A percentile compares a stretch with the other conserved stretches of the same genome.
phyloP scores from a whole-genome alignment of 345 rosid species.

The Pistacia atlantica region DNA sequence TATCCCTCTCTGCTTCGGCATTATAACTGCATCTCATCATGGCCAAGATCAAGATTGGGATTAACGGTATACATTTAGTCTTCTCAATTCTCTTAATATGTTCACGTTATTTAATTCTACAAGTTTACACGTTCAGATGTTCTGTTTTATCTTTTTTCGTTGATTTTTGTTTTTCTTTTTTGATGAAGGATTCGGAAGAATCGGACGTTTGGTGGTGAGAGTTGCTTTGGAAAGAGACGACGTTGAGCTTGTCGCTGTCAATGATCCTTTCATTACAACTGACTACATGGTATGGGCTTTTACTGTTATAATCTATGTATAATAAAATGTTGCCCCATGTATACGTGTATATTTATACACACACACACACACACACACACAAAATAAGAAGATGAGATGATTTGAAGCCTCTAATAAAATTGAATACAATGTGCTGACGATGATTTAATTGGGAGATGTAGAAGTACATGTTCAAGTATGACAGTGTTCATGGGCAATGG shows the following conservation, averaged over 20 bases:
- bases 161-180: not conserved
- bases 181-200: slow-evolving; percentile 71
- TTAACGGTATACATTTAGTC: slow-evolving; percentile 39
- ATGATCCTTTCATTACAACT: slow-evolving; percentile 76
- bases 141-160: not conserved
- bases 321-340: no score
- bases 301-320: not conserved
- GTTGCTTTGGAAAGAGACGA: slow-evolving; percentile 72
- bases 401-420: not conserved
- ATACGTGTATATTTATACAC: no score
- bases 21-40: slow-evolving; percentile 29
- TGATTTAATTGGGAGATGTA: slow-evolving; percentile 5
- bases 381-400: not conserved
- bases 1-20: not conserved
- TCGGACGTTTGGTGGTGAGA: slow-evolving; percentile 71
- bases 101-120: no score
- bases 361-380: not conserved
- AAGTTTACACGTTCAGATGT: no score
- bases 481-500: slow-evolving; percentile 79
- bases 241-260: slow-evolving; percentile 72
- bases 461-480: slow-evolving; percentile 87
- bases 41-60: slow-evolving; percentile 71
- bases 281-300: slow-evolving; percentile 55
- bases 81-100: not conserved
- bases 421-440: not conserved